Base-by-base conservation (phyloP, 768 basidiomycete species). In the Mycena olivaceomarginata region DNA sequence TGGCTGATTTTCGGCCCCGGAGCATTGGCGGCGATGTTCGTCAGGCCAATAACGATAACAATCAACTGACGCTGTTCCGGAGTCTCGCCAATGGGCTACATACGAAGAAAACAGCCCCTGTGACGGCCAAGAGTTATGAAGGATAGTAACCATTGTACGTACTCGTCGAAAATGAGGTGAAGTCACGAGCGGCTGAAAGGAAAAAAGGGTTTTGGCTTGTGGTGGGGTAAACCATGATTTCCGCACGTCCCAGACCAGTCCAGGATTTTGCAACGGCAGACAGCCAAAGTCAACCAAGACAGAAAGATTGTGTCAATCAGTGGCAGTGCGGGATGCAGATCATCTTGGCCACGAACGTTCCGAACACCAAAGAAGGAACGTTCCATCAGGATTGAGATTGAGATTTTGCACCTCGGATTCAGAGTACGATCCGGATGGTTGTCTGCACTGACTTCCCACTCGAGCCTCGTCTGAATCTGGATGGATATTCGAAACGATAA, bases 1-100 rank as follows among this genome's bases (percentile, higher is more conserved):
- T 25, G 70, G 66, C 60, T 53, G 76, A 77, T 77, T 72, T 76
- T 77, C 67, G 76, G 66, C 67, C n/a, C 25, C 69, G 67, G 67
- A 65, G 66, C 22, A 48, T 70, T 40, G 20, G 46, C 56, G 43
- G 53, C 10, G 31, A 51, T 12, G 66, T 62, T 62, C 39, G 46
- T 74, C 46, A 9, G 59, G 12, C 53, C 53, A 56, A 69, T 64
- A 59, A 59, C 74, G 64, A 60, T 48, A 70, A 45, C 62, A 25
- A 75, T 75, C 74, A 75, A 75, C 74, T 75, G 67, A 75, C 68
- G 53, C 1, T 41, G 66, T 74, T 67, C 72, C 70, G 65, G 31
- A 40, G 41, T 51, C 59, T 70, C 46, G 31, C 60, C 31, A 62
- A 25, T 63, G 16, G 25, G 46, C 45, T 15, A 67, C 56, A 22